Evolutionary conservation across 345 rosid species (phyloP), one percentile per base, ranked within the genome.

Genomic region (Brassica napus): DNA sequence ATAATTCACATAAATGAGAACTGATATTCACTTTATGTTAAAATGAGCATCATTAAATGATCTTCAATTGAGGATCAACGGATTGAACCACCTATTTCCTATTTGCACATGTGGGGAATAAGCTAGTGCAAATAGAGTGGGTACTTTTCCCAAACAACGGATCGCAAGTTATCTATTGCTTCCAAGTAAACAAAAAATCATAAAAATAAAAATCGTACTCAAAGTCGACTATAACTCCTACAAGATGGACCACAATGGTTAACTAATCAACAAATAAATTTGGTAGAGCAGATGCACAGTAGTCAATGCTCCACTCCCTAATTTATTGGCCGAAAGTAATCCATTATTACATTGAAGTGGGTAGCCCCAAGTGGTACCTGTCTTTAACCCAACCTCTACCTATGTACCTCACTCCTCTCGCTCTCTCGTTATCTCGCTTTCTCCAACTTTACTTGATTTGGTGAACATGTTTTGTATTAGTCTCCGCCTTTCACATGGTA

Each of bases 281-380:
- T 28, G 68, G 69, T 79, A 67, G 77, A 73, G 77, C 47, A 72
- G 72, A 57, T 72, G 68, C 57, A 72, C 72, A 67, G 73, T 55
- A 72, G 82, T 79, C 77, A 73, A 79, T 67, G 73, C 73, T 79
- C 82, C 77, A 73, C 73, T 79, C 77, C 76, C 8, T 11, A 30
- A 71, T 66, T 79, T 79, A 79, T 8, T 73, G 73, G 82, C 73
- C 82, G 82, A 79, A 79, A 79, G 77, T 67, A 37, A 72, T 67
- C 52, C 6, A 42, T 44, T 44, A 44, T 14, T 44, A 44, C 54
- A 12, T 66, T 59, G 44, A 47, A 30, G 71, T 78, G 34, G 23
- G 34, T 64, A 71, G 71, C 65, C 76, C 47, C 71, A 26, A 71
- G 64, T 60, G 28, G 65, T 54, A 59, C 69, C 54, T 14, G 10